Evolutionary conservation across 306 rosid species (phyloP).

Genomic region (Citrullus colocynthis): DNA sequence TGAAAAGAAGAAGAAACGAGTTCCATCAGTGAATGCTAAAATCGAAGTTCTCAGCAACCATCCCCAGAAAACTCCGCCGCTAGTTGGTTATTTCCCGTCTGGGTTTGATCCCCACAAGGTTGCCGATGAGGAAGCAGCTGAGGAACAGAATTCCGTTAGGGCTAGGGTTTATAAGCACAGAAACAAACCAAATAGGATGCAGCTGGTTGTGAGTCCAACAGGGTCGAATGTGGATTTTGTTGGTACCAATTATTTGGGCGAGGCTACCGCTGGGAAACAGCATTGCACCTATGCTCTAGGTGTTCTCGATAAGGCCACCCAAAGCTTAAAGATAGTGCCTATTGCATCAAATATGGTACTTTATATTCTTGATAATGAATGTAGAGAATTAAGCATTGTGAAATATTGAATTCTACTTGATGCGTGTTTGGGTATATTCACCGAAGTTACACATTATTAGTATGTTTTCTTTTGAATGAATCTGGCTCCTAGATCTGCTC

Average conservation of each 20-base stretch:
- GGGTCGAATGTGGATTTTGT: slow-evolving; percentile 58
- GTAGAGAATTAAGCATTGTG: neutral
- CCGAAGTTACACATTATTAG: neutral
- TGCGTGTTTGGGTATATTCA: neutral
- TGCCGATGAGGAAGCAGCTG: neutral
- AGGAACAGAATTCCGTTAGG: slow-evolving; percentile 6
- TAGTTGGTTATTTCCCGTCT: slow-evolving; percentile 70
- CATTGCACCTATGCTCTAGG: slow-evolving; percentile 50
- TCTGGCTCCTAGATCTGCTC: neutral
- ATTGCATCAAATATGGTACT: slow-evolving; percentile 60
- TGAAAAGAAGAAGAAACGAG: slow-evolving; percentile 21
- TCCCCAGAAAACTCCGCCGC: slow-evolving; percentile 38
- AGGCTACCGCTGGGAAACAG: slow-evolving; percentile 52
- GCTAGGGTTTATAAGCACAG: slow-evolving; percentile 34
- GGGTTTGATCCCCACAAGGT: slow-evolving; percentile 43
- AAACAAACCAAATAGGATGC: slow-evolving; percentile 38
- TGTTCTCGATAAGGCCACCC: slow-evolving; percentile 58
- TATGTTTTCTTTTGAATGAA: neutral
- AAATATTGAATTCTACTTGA: neutral
- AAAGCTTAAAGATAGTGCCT: slow-evolving; percentile 45
- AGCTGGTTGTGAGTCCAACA: slow-evolving; percentile 57
- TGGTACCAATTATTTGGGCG: slow-evolving; percentile 60
- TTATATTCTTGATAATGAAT: neutral
- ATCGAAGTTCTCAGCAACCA: slow-evolving; percentile 30
- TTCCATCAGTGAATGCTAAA: slow-evolving; percentile 20